Evolutionary conservation across 2,329 filamentous ascomycete genomes (phyloP).

Genomic region (Cladosporium sphaerospermum): DNA sequence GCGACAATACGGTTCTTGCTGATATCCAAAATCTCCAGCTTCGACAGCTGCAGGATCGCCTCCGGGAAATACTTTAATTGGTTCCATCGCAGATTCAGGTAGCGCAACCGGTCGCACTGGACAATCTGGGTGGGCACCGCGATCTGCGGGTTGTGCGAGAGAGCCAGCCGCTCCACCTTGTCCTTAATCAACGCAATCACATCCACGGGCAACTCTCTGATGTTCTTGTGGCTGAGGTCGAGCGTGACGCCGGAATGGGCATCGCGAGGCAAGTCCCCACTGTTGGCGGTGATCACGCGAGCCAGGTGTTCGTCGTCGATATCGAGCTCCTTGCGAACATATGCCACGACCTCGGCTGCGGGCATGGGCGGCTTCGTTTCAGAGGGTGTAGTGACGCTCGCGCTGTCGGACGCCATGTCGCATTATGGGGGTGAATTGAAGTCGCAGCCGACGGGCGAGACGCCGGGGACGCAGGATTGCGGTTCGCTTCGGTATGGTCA

Average conservation of each 20-base stretch:
- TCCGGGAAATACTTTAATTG: conserved; percentile 61
- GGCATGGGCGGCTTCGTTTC: conserved; percentile 22
- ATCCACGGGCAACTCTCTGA: conserved; percentile 64
- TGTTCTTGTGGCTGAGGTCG: conserved; percentile 69
- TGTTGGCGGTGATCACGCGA: conserved; percentile 20
- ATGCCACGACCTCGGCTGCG: conserved; percentile 23
- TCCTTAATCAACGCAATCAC: conserved; percentile 69
- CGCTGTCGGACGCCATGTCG: conserved; percentile 24
- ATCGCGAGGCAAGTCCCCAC: conserved; percentile 22
- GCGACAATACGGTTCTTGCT: conserved; percentile 77
- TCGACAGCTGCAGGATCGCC: conserved; percentile 70
- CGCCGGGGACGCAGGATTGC: not conserved
- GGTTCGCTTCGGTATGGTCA: conserved; percentile 7
- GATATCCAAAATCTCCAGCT: conserved; percentile 87
- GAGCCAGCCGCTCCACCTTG: conserved; percentile 66
- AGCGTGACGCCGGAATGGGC: conserved; percentile 63
- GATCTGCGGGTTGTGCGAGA: conserved; percentile 72
- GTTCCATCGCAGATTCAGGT: conserved; percentile 75
- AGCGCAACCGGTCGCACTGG: conserved; percentile 70
- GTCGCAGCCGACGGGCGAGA: conserved; percentile 2
- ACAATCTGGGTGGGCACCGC: conserved; percentile 65
- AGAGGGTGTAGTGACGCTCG: conserved; percentile 12
- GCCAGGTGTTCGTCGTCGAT: conserved; percentile 29
- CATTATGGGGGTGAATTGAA: conserved; percentile 17
- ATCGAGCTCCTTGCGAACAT: conserved; percentile 28